phyloP scores from a whole-genome alignment of 768 basidiomycete genomes.

The Mycena alexandri region DNA sequence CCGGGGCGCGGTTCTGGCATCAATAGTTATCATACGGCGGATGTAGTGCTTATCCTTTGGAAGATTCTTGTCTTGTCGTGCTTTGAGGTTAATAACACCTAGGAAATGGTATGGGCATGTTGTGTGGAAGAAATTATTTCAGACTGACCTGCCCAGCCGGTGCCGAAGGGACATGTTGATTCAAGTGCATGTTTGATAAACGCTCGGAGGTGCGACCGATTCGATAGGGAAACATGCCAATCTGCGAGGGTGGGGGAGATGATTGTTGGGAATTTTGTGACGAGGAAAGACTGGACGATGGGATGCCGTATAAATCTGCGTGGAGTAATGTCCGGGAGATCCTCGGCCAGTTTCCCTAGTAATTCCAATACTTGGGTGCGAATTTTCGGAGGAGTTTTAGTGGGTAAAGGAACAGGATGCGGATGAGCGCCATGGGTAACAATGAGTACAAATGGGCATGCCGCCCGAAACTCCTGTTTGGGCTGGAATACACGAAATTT shows the following conservation, averaged over 20 bases:
- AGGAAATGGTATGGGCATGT: slow-evolving; percentile 11
- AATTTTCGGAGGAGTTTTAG: slow-evolving; percentile 36
- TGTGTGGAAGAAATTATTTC: neutral
- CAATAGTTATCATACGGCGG: slow-evolving; percentile 29
- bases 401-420: slow-evolving; percentile 42
- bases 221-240: slow-evolving; percentile 37
- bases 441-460: slow-evolving; percentile 37
- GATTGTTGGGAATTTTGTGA: slow-evolving; percentile 22
- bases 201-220: slow-evolving; percentile 32
- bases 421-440: too few species aligned
- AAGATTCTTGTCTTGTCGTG: slow-evolving; percentile 30
- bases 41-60: too few species aligned
- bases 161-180: slow-evolving; percentile 25
- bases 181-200: too few species aligned
- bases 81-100: slow-evolving; percentile 33
- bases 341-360: slow-evolving; percentile 17
- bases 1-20: neutral
- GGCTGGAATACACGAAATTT: slow-evolving; percentile 34
- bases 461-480: slow-evolving; percentile 23
- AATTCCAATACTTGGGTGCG: slow-evolving; percentile 16
- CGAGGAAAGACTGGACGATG: slow-evolving; percentile 22
- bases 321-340: too few species aligned
- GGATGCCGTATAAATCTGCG: slow-evolving; percentile 34
- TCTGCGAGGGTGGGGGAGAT: slow-evolving; percentile 29
- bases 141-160: slow-evolving; percentile 35